A percentile compares a stretch with the other conserved stretches of the same genome.
These are phyloP conservation scores for Cryphonectria nitschkei DNA, from an alignment of 2,329 filamentous ascomycete genomes.

Conservation along the genomic window DNA sequence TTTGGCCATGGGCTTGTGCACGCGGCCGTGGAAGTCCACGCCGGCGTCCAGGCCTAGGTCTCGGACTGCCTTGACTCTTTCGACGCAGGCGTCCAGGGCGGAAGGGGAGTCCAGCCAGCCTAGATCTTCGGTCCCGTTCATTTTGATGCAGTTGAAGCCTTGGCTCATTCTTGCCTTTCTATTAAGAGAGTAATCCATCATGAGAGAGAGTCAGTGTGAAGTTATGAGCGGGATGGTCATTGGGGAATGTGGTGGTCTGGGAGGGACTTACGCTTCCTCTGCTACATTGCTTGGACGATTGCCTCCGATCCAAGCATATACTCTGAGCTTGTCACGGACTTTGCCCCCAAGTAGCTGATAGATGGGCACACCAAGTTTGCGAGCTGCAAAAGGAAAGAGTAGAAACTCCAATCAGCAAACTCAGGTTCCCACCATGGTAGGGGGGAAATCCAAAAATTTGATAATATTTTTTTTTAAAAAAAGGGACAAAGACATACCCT, in stretches of 20 bases:
- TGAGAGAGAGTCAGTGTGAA: neutral
- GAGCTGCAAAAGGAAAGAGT: conserved; percentile 16
- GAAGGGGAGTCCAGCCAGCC: conserved; percentile 68
- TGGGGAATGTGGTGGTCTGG: neutral
- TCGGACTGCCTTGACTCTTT: conserved; percentile 67
- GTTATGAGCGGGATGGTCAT: too few species aligned
- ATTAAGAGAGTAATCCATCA: neutral
- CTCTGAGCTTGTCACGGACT: conserved; percentile 63
- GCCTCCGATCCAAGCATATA: conserved; percentile 73
- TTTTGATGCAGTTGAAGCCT: conserved; percentile 64
- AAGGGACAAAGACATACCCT: conserved; percentile 41
- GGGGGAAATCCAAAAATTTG: too few species aligned
- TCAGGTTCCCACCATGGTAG: neutral
- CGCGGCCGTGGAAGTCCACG: conserved; percentile 70
- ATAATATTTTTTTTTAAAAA: neutral
- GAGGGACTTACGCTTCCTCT: conserved; percentile 49
- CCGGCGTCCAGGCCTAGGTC: conserved; percentile 65
- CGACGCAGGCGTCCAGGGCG: conserved; percentile 58
- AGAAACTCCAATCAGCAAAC: neutral
- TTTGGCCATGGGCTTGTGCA: conserved; percentile 72
- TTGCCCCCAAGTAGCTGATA: conserved; percentile 69
- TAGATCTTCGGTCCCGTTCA: conserved; percentile 70
- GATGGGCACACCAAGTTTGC: conserved; percentile 56
- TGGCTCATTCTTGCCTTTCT: conserved; percentile 56
- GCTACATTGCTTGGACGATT: conserved; percentile 66